These are phyloP conservation scores for Ophiostoma fasciatum DNA, from an alignment of 2,329 filamentous ascomycete species.

Conservation along the genomic window DNA sequence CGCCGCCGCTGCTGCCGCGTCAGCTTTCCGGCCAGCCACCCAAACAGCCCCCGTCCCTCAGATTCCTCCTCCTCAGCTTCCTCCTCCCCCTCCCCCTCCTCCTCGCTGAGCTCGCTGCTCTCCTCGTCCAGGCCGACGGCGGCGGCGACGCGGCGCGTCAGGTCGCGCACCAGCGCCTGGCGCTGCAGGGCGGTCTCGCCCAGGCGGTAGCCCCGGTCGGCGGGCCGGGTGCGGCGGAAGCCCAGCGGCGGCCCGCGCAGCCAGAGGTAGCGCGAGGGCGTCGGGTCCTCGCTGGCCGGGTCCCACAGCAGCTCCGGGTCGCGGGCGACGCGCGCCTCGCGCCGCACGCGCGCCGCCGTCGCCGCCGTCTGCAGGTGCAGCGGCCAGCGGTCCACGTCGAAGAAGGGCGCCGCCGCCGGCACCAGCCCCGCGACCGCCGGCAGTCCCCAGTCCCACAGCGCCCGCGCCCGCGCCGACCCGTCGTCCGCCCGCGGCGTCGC, in stretches of 20 bases:
- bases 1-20: not conserved
- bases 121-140: not conserved
- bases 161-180: conserved; percentile 12
- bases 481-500: conserved; percentile 24
- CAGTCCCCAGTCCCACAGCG: conserved; percentile 23
- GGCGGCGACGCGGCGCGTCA: conserved; percentile 11
- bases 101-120: not conserved
- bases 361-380: conserved; percentile 21
- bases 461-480: conserved; percentile 6
- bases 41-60: not conserved
- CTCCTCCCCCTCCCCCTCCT: not conserved
- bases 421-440: conserved; percentile 13
- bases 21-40: conserved; percentile 1
- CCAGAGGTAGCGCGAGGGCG: conserved; percentile 10
- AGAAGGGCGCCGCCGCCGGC: conserved; percentile 23
- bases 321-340: not conserved
- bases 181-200: conserved; percentile 25
- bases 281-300: conserved; percentile 16
- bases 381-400: conserved; percentile 34
- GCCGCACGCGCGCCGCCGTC: conserved; percentile 11
- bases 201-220: conserved; percentile 18
- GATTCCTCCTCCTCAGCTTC: conserved; percentile 10
- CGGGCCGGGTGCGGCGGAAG: conserved; percentile 13
- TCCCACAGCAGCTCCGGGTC: conserved; percentile 15
- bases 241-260: conserved; percentile 14